phyloP scores from a whole-genome alignment of 108 stramenopile genomes.

The Skeletonema menzelii region DNA sequence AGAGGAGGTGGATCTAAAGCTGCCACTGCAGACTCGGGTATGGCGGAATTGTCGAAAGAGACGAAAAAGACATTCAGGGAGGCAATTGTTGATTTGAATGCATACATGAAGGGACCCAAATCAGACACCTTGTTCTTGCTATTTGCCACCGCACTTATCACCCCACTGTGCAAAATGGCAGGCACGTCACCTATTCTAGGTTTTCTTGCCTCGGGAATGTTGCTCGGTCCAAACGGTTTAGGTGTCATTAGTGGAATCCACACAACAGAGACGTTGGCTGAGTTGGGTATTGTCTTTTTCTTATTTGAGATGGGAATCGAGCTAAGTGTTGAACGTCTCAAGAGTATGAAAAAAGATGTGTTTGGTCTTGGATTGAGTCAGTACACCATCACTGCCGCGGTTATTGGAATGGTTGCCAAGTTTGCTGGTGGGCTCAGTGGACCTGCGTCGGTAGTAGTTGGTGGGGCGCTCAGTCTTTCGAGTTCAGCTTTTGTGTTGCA shows the following conservation, averaged over 20 bases:
- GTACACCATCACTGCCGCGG: constrained; percentile 76
- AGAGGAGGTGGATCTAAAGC: constrained; percentile 21
- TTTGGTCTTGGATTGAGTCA: constrained; percentile 92
- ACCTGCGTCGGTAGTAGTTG: constrained; percentile 83
- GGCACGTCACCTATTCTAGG: constrained; percentile 92
- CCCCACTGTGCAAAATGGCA: constrained; percentile 86
- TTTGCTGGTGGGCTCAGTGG: constrained; percentile 64
- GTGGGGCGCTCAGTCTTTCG: constrained; percentile 87
- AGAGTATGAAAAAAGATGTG: constrained; percentile 89
- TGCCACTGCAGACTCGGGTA: constrained; percentile 3
- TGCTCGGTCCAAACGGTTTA: constrained; percentile 90
- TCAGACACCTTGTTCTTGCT: constrained; percentile 87
- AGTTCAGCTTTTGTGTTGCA: constrained; percentile 96
- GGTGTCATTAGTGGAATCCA: constrained; percentile 83
- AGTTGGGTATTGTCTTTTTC: constrained; percentile 96
- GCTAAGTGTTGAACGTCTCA: constrained; percentile 81
- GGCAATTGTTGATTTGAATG: constrained; percentile 56
- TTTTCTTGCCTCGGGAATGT: constrained; percentile 88
- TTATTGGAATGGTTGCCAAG: constrained; percentile 59
- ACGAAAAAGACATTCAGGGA: constrained; percentile 60
- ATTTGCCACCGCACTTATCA: constrained; percentile 86
- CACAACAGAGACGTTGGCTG: constrained; percentile 82
- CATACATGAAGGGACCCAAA: constrained; percentile 86
- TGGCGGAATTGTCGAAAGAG: constrained; percentile 25
- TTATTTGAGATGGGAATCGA: constrained; percentile 98